Evolutionary conservation across 2,329 filamentous ascomycete genomes (phyloP).

Genomic region (Didymella glomerata): DNA sequence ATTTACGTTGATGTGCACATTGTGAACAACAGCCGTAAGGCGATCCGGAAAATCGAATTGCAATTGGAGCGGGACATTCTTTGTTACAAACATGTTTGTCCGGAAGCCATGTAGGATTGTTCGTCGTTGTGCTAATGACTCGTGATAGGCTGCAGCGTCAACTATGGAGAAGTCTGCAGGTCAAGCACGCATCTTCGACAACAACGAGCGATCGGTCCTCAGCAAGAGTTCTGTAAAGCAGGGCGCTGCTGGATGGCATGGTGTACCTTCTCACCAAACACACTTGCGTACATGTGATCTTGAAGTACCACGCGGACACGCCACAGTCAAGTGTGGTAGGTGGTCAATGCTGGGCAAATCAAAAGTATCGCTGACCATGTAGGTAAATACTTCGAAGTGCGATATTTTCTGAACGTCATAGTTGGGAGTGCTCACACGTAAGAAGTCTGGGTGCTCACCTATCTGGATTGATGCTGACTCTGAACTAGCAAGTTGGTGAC

Average conservation of each 20-base stretch:
- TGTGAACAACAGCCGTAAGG: slow-evolving; percentile 59
- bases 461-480: slow-evolving; percentile 25
- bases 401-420: slow-evolving; percentile 63
- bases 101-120: background rate
- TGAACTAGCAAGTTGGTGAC: slow-evolving; percentile 57
- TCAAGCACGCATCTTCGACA: slow-evolving; percentile 62
- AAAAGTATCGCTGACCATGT: slow-evolving; percentile 14
- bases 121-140: slow-evolving; percentile 29
- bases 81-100: slow-evolving; percentile 59
- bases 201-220: slow-evolving; percentile 59
- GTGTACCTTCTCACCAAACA: slow-evolving; percentile 56
- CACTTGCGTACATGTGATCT: slow-evolving; percentile 60
- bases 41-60: slow-evolving; percentile 60
- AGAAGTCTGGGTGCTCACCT: slow-evolving; percentile 17
- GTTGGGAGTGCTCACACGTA: slow-evolving; percentile 56
- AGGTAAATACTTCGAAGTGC: slow-evolving; percentile 65
- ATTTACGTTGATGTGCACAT: slow-evolving; percentile 65
- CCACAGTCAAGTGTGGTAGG: slow-evolving; percentile 60
- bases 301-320: slow-evolving; percentile 60
- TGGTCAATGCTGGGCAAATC: slow-evolving; percentile 3
- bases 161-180: slow-evolving; percentile 60
- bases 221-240: slow-evolving; percentile 55
- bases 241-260: slow-evolving; percentile 57
- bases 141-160: slow-evolving; percentile 55
- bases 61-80: slow-evolving; percentile 61